Evolutionary conservation across 2,329 filamentous ascomycete species (phyloP).

Genomic region (Fusarium sp.): DNA sequence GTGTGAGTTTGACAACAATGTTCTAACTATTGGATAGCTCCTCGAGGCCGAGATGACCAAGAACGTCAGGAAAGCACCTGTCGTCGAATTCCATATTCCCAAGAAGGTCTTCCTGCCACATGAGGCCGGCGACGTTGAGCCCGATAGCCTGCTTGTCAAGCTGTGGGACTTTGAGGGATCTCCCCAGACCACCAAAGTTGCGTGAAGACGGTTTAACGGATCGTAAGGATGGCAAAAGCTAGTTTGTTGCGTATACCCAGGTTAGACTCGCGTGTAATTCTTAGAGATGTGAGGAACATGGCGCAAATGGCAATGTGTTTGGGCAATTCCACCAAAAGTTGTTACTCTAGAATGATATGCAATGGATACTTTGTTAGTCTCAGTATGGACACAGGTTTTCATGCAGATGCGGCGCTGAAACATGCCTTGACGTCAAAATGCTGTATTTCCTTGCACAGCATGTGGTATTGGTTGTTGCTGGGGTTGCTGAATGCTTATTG

Average conservation of each 20-base stretch:
- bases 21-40: conserved; percentile 64
- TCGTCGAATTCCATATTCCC: conserved; percentile 94
- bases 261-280: conserved; percentile 1
- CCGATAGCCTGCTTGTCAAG: conserved; percentile 69
- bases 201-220: background rate
- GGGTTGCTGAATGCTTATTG: background rate
- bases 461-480: background rate
- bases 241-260: conserved; percentile 13
- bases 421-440: background rate
- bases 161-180: conserved; percentile 68
- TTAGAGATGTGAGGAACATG: background rate
- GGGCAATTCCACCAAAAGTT: background rate
- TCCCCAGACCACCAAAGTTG: conserved; percentile 19
- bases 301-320: conserved; percentile 1
- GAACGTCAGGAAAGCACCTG: conserved; percentile 85
- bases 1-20: background rate
- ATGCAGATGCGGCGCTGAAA: background rate
- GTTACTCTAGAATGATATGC: background rate
- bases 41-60: conserved; percentile 87
- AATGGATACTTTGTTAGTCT: background rate
- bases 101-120: conserved; percentile 79
- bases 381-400: background rate
- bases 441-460: background rate
- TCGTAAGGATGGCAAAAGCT: conserved; percentile 6
- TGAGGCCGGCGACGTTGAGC: conserved; percentile 58